A percentile compares a stretch with the other conserved stretches of the same genome.
Conservation (phyloP, 495 filamentous ascomycete species). For the Emericellopsis terricola region DNA sequence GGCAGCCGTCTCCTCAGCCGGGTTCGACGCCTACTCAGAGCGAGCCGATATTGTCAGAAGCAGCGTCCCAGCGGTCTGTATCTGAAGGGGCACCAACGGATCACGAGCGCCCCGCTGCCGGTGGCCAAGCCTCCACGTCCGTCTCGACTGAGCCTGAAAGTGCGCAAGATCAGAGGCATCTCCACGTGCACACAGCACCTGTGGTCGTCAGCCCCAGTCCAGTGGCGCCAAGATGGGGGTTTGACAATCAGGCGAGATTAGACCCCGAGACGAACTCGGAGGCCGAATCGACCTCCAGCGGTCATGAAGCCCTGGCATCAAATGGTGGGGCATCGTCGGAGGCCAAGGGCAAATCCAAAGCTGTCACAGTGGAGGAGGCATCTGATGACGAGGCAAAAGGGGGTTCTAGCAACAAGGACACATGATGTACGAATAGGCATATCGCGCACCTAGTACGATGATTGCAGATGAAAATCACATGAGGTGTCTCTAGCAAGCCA, state of each 20-base stretch:
- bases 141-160: not conserved
- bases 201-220: conserved; percentile 22
- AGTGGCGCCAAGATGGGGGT: conserved; percentile 25
- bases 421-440: too few species aligned
- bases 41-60: not conserved
- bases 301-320: conserved; percentile 4
- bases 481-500: too few species aligned
- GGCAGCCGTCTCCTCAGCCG: conserved; percentile 4
- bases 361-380: conserved; percentile 22
- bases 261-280: conserved; percentile 7
- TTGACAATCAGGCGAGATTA: conserved; percentile 12
- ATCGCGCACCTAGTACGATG: too few species aligned
- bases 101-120: not conserved
- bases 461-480: not conserved
- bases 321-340: conserved; percentile 2
- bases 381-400: conserved; percentile 15
- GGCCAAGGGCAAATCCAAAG: conserved; percentile 17
- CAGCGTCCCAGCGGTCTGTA: not conserved
- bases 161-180: too few species aligned
- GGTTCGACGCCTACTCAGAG: not conserved
- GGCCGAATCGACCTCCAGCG: not conserved
- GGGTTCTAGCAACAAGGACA: too few species aligned
- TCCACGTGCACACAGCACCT: too few species aligned
- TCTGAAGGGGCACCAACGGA: too few species aligned
- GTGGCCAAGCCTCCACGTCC: not conserved